Conservation (phyloP, 805 yeast species). For the Metschnikowia koreensis region DNA sequence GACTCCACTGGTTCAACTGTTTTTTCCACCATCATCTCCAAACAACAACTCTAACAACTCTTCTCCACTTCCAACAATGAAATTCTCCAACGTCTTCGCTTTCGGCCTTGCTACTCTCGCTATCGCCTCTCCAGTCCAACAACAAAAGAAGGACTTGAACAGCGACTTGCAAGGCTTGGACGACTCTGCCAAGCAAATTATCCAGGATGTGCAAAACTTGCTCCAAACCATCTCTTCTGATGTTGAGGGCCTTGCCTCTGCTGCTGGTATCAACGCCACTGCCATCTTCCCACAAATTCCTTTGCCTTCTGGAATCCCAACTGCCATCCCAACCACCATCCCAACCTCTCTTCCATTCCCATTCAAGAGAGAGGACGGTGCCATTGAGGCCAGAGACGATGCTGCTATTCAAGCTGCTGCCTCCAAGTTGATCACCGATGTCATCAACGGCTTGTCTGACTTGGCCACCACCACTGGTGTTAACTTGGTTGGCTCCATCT, state of each 20-base stretch:
- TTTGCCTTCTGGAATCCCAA: not conserved
- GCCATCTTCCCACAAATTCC: not conserved
- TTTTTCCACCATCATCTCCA: not conserved
- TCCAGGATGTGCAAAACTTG: not conserved
- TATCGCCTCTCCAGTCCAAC: not conserved
- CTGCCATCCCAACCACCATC: not conserved
- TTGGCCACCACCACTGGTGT: not conserved
- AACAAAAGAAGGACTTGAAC: not conserved
- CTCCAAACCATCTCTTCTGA: not conserved
- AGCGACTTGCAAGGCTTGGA: not conserved
- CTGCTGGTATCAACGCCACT: not conserved
- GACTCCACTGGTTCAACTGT: not conserved
- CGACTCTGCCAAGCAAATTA: not conserved
- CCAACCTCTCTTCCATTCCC: not conserved
- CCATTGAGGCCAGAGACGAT: not conserved
- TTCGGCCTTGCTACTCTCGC: constrained; percentile 1
- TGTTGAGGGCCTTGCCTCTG: not conserved
- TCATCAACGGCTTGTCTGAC: not conserved
- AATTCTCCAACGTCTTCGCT: not conserved
- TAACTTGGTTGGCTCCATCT: not conserved
- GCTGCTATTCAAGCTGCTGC: not conserved
- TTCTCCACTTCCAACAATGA: not conserved
- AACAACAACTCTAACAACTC: not conserved
- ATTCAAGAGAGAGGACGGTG: not conserved
- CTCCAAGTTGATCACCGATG: not conserved